phyloP scores from a whole-genome alignment of 1,284 basidiomycete genomes.

The Boletellus deceptivus region DNA sequence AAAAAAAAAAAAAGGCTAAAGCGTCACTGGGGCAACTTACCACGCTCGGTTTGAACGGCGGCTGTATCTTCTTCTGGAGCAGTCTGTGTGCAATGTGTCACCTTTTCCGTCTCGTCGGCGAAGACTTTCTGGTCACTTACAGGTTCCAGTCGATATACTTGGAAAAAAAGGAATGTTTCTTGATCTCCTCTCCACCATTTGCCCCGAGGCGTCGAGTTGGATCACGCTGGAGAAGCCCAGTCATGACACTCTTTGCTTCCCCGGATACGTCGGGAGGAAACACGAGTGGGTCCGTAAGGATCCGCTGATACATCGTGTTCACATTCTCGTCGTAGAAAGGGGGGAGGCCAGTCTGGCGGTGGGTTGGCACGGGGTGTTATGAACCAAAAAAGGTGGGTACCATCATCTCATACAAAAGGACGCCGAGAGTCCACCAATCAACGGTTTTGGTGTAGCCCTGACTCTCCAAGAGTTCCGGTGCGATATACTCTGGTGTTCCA shows the following conservation, averaged over 20 bases:
- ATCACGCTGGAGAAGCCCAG: conserved; percentile 86
- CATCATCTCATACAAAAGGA: conserved; percentile 98
- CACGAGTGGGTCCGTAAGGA: conserved; percentile 89
- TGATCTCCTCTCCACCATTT: conserved; percentile 96
- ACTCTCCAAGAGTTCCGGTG: conserved; percentile 92
- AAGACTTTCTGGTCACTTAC: conserved; percentile 33
- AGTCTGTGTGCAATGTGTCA: conserved; percentile 46
- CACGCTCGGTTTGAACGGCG: conserved; percentile 97
- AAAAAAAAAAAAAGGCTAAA: neutral
- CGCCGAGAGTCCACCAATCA: conserved; percentile 99
- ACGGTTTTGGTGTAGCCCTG: conserved; percentile 99
- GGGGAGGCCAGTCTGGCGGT: conserved; percentile 81
- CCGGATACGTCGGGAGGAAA: conserved; percentile 90
- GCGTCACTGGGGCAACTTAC: conserved; percentile 44
- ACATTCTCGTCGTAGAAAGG: conserved; percentile 99
- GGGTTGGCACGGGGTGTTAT: neutral
- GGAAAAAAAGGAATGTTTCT: conserved; percentile 93
- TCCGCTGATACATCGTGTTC: conserved; percentile 97
- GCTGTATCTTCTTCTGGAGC: conserved; percentile 93
- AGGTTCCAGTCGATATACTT: conserved; percentile 91
- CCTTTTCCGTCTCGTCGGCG: neutral
- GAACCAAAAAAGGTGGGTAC: conserved; percentile 35
- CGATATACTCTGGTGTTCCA: conserved; percentile 98
- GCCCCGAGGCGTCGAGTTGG: conserved; percentile 83
- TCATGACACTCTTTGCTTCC: conserved; percentile 90